Evolutionary conservation across 148 eudicot species (phyloP), one percentile per base, ranked within the genome.

Genomic region (Rhododendron simsii): DNA sequence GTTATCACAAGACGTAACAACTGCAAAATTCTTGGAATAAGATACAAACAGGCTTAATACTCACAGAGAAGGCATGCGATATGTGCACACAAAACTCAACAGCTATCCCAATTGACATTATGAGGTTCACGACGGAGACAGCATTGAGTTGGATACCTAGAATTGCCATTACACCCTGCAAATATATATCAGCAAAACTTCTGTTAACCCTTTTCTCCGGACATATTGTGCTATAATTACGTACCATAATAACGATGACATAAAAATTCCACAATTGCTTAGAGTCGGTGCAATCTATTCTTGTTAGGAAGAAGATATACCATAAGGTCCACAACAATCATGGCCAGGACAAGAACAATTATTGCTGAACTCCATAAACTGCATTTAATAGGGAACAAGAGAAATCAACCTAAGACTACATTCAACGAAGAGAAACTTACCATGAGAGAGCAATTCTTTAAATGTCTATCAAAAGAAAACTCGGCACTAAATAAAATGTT

Each of bases 81-180:
- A 98, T 95, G 88, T 98, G 99, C 81, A 98, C 99, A 88, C 99
- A 98, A 83, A 98, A 98, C 92, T 98, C 99, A 81, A 98, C 99
- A 61, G 98, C 92, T 83, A 98, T 98, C n/a, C 99, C 98, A 82
- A 98, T 98, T 28, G 99, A 90, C 99, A 98, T 98, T 48, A 98
- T 93, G 50, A 98, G 98, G 91, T 98, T 98, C 75, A 98, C 99
- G 78, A 98, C 99, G 26, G 99, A 98, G 82, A 98, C 93, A 53
- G 99, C 98, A 91, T 98, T 98, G 86, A 98, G 93, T 87, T 98
- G 99, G 87, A 98, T 98, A 83, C 91, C 87, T 84, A 98, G 81
- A 89, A 98, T 91, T 61, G 99, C 98, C 99, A 98, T 98, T 63
- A 98, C 91, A 75, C 99, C 99, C 99, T 98, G 98, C 88, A 90